Percentiles rank a stretch among this genome's conserved stretches.
These are phyloP conservation scores for Rubus idaeus DNA, from an alignment of 306 rosid species.

Conservation along the genomic window DNA sequence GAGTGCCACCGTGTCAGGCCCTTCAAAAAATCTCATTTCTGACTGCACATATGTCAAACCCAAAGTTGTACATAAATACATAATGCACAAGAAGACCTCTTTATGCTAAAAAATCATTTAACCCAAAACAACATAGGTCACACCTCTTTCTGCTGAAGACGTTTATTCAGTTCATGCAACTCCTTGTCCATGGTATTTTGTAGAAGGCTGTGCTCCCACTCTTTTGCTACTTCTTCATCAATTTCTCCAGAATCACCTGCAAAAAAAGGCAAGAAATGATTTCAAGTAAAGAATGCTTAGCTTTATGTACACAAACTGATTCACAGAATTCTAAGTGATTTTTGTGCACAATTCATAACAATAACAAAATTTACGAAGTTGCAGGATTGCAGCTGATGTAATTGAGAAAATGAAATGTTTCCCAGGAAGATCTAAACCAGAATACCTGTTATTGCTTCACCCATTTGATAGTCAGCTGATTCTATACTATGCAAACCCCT, in stretches of 20 bases:
- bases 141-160: constrained; percentile 96
- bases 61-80: neutral
- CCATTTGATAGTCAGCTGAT: constrained; percentile 72
- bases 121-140: constrained; percentile 19
- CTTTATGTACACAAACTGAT: constrained; percentile 9
- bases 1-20: constrained; percentile 68
- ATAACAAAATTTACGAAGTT: neutral
- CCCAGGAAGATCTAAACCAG: constrained; percentile 14
- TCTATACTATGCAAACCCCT: constrained; percentile 74
- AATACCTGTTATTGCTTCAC: constrained; percentile 69
- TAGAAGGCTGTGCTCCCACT: constrained; percentile 98
- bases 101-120: neutral
- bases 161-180: constrained; percentile 87
- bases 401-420: neutral
- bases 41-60: constrained; percentile 47
- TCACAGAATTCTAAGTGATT: neutral
- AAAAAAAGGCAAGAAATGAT: constrained; percentile 32
- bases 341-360: neutral
- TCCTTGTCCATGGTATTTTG: constrained; percentile 97
- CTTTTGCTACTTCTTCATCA: constrained; percentile 92
- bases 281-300: constrained; percentile 12
- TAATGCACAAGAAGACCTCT: neutral
- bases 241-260: constrained; percentile 84
- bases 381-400: neutral
- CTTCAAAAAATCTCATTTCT: constrained; percentile 94